These are phyloP conservation scores for Anthracocystis walkeri DNA, from an alignment of 1,284 basidiomycete genomes.

Conservation along the genomic window DNA sequence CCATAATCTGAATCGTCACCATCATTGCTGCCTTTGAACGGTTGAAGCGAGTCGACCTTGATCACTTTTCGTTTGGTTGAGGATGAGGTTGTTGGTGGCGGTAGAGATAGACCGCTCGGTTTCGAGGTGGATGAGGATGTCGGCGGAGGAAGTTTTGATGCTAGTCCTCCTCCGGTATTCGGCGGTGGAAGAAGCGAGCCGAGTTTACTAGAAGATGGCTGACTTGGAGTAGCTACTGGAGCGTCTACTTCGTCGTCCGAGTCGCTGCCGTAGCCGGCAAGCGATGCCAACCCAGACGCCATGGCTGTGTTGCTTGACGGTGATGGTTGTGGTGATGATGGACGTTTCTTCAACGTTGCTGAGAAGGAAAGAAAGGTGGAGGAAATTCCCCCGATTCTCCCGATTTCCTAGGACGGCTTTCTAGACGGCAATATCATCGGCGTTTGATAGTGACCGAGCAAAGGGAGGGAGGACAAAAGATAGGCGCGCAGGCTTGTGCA, in stretches of 20 bases:
- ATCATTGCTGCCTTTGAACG: conserved; percentile 8
- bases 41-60: conserved; percentile 41
- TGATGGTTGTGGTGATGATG: conserved; percentile 3
- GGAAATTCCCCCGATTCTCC: neutral
- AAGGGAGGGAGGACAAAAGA: neutral
- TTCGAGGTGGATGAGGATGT: conserved; percentile 11
- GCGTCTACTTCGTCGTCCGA: conserved; percentile 21
- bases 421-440: conserved; percentile 21
- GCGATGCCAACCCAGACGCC: conserved; percentile 33
- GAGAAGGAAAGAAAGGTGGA: conserved; percentile 7
- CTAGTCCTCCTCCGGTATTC: conserved; percentile 12
- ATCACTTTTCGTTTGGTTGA: conserved; percentile 40
- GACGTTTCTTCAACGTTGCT: no score
- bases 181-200: conserved; percentile 31
- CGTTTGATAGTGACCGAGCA: neutral
- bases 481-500: neutral
- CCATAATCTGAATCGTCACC: conserved; percentile 11
- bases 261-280: conserved; percentile 42
- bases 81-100: conserved; percentile 18
- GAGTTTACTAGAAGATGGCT: conserved; percentile 16
- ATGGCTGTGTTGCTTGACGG: conserved; percentile 12
- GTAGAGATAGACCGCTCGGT: conserved; percentile 20
- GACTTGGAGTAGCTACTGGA: neutral
- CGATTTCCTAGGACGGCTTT: conserved; percentile 15
- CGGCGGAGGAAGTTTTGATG: conserved; percentile 30